A percentile compares a stretch with the other conserved stretches of the same genome.
Conservation (phyloP, 2,329 filamentous ascomycete genomes). For the Triangularia setosa region DNA sequence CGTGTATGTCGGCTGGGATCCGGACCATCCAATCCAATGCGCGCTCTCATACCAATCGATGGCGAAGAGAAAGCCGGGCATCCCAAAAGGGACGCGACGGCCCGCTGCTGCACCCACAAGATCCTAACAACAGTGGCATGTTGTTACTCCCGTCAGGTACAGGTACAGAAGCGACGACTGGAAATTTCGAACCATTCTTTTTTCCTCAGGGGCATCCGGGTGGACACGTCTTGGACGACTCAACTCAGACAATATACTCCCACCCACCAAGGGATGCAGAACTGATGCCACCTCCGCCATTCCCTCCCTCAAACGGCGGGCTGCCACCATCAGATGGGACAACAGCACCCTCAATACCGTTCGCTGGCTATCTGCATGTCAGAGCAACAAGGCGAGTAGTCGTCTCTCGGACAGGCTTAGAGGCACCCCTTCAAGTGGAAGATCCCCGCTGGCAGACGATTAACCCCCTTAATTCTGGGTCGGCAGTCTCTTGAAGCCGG, state of each 20-base stretch:
- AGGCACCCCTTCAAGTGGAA: background rate
- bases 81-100: background rate
- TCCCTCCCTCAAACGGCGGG: background rate
- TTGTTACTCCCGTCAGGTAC: background rate
- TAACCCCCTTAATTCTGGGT: background rate
- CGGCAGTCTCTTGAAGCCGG: too few relatives aligned
- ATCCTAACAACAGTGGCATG: background rate
- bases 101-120: background rate
- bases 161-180: background rate
- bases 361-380: background rate
- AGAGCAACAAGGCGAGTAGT: background rate
- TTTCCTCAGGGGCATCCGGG: background rate
- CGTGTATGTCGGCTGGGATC: background rate
- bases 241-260: background rate
- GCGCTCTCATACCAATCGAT: background rate
- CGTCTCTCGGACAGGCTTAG: background rate
- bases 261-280: background rate
- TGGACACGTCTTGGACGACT: background rate
- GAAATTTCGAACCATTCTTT: background rate
- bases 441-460: background rate
- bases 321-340: background rate
- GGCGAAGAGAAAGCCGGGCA: background rate
- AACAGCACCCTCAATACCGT: background rate
- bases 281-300: background rate
- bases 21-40: background rate